Evolutionary conservation across 1,284 basidiomycete genomes (phyloP), one percentile per base, ranked within the genome.

Genomic region (Chondrostereum purpureum): DNA sequence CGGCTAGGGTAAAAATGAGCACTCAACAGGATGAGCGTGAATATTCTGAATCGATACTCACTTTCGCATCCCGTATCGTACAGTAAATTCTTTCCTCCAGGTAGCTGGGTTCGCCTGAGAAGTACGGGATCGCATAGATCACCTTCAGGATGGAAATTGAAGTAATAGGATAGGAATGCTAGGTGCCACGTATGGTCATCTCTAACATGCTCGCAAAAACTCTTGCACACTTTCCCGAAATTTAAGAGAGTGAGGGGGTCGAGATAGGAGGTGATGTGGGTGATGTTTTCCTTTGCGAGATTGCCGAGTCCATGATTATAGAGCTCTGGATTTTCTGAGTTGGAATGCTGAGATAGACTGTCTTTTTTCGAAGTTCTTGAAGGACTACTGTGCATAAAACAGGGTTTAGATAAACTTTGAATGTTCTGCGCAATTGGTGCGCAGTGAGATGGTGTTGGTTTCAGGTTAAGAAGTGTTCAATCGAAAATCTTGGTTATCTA

Each of bases 161-260:
- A 63, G 58, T 83, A 85, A 57, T 84, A 81, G 48, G 70, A 75
- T 44, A 79, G 67, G 59, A 88, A 89, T n/a, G 89, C 88, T n/a
- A 76, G 69, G 40, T 78, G 73, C 90, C 90, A 93, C 22, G 85
- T 90, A 53, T 80, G 82, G 50, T 93, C 90, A 56, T 88, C 77
- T 49, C 74, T 75, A 68, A 88, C 68, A 68, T 89, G 83, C 48
- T 73, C 65, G 53, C 75, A 68, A 50, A 92, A 73, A 39, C 61
- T 56, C 39, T 64, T 68, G 60, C 77, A 79, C 38, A 83, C 78
- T 50, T 64, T 62, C 10, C 74, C 70, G 51, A 89, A 75, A 1
- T 72, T 61, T 39, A 81, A 61, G 31, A 93, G 76, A 4, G 78
- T 70, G 0, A 67, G 65, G 0, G 87, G 85, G 55, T 82, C 73